Evolutionary conservation across 768 basidiomycete genomes (phyloP).

Genomic region (Mycena olivaceomarginata): DNA sequence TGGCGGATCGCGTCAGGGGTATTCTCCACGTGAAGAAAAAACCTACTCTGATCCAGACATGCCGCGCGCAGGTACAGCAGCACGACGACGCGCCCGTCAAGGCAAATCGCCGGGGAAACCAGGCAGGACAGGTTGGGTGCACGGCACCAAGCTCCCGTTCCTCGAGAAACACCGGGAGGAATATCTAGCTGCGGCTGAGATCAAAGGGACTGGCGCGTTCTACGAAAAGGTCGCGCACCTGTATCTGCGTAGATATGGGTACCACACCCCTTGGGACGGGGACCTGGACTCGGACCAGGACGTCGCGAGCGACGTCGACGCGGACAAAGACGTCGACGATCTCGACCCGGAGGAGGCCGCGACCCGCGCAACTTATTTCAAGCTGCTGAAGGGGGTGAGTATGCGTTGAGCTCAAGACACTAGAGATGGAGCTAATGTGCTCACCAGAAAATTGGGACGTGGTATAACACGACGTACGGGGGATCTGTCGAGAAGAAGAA

Average conservation of each 20-base stretch:
- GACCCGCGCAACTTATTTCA: background rate
- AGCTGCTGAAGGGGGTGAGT: background rate
- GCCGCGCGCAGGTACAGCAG: conserved; percentile 6
- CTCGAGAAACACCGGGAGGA: background rate
- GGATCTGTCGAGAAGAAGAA: background rate
- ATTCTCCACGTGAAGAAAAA: too few relatives aligned
- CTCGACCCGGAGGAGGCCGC: background rate
- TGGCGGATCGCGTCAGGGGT: too few relatives aligned
- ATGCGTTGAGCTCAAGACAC: too few relatives aligned
- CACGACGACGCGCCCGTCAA: background rate
- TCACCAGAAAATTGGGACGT: background rate
- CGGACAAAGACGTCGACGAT: conserved; percentile 1
- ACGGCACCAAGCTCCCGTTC: conserved; percentile 9
- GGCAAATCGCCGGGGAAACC: conserved; percentile 5
- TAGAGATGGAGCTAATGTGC: too few relatives aligned
- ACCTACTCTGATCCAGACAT: too few relatives aligned
- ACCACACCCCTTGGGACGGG: background rate
- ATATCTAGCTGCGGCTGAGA: background rate
- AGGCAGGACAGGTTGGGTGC: conserved; percentile 4
- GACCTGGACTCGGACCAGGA: too few relatives aligned
- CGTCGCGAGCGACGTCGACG: conserved; percentile 17
- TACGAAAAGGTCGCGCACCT: background rate
- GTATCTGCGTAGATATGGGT: conserved; percentile 14
- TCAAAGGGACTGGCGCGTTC: conserved; percentile 6
- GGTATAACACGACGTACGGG: conserved; percentile 13